Percentiles rank a stretch among this genome's conserved stretches.
These are phyloP conservation scores for Boletus eberwhitei DNA, from an alignment of 768 basidiomycete genomes.

Conservation along the genomic window DNA sequence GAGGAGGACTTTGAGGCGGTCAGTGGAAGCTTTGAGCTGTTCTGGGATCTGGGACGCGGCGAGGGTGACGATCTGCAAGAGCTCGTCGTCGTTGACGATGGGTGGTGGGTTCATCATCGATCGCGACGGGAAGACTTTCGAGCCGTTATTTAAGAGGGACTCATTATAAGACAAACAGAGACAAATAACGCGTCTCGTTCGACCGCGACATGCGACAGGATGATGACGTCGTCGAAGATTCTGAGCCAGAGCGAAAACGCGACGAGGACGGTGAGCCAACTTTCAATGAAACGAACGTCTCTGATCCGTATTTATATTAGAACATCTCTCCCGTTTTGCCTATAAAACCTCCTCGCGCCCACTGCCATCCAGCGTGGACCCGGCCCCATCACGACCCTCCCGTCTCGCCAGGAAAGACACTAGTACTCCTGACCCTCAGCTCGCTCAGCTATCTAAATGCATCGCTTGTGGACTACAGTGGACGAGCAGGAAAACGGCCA, in stretches of 20 bases:
- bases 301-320: not conserved
- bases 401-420: slow-evolving; percentile 4
- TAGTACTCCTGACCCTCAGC: slow-evolving; percentile 31
- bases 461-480: slow-evolving; percentile 62
- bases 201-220: not conserved
- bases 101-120: slow-evolving; percentile 29
- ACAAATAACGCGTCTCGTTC: slow-evolving; percentile 51
- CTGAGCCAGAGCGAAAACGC: not conserved
- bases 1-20: slow-evolving; percentile 64
- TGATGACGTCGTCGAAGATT: slow-evolving; percentile 3
- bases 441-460: slow-evolving; percentile 52
- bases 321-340: slow-evolving; percentile 39
- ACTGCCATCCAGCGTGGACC: not conserved
- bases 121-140: not conserved
- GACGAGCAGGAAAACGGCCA: slow-evolving; percentile 63
- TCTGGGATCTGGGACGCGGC: slow-evolving; percentile 73
- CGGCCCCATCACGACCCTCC: not conserved
- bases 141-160: not conserved
- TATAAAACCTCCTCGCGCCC: slow-evolving; percentile 16
- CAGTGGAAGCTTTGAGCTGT: slow-evolving; percentile 44
- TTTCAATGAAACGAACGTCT: not conserved
- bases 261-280: slow-evolving; percentile 5
- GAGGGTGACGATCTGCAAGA: slow-evolving; percentile 61
- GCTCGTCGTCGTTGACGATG: slow-evolving; percentile 56
- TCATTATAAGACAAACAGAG: slow-evolving; percentile 24